Base-by-base conservation (phyloP, 2,329 filamentous ascomycete species). In the Stemphylium lycopersici region DNA sequence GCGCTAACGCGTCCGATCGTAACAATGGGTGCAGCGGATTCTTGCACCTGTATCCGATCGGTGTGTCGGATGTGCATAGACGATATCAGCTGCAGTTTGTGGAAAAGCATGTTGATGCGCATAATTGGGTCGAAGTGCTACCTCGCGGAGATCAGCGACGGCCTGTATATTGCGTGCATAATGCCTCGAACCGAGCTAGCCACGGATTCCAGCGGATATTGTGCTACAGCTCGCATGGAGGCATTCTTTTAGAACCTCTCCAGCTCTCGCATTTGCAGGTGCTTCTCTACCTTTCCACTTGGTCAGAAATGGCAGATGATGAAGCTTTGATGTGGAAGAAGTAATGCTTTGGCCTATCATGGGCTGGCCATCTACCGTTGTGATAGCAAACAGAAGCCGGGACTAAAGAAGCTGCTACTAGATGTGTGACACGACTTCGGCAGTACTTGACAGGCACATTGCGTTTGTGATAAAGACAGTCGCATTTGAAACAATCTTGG, bases 101-200 rank as follows among this genome's bases (percentile, higher is more conserved):
- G 22, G 6, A 22, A 22, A 22, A 3, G 6, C 22, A 3, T 22
- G 22, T 22, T 22, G 22, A 22, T 6, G 22, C 22, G 22, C 22
- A 22, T 46, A 6, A 46, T 31, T 46, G 18, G 43, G 12, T n/a
- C 18, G 32, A 34, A 22, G 10, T 46, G 43, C 37, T 26, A 26
- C 37, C 43, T 46, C 26, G 18, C 22, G 32, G 32, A 16, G 32
- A 46, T 46, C 31, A 36, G 42, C 42, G n/a, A 36, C 16, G 31
- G 42, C 15, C 33, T 34, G 15, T 45, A n/a, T 29, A 45, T 36
- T 36, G 31, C 22, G 42, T 32, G 22, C 42, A 18, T 46, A 46
- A 36, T 36, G 43, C 32, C 16, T 46, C 32, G 43, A 46, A 46
- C 32, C 43, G 43, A 46, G 36, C 18, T 13, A 36, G 43, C 43